Evolutionary conservation across 352 stramenopile genomes (phyloP).

Genomic region (Plasmopara halstedii): DNA sequence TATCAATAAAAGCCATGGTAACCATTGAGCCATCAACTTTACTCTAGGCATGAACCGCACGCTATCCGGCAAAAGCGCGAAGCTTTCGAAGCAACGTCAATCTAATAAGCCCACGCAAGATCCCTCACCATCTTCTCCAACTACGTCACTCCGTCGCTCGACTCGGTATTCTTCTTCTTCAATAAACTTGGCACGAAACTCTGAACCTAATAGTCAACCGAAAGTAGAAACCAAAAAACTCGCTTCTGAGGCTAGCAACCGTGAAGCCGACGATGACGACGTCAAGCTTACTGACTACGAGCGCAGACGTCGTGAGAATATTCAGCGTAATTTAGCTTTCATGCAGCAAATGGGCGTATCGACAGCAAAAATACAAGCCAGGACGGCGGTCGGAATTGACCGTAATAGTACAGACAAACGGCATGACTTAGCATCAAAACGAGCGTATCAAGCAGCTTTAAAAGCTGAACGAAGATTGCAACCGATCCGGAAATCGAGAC

Average conservation of each 20-base stretch:
- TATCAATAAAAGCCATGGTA: no score
- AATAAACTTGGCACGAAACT: conserved; percentile 8
- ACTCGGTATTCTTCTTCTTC: conserved; percentile 1
- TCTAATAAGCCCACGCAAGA: conserved; percentile 10
- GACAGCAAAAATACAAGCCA: conserved; percentile 58
- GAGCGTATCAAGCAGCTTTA: conserved; percentile 11
- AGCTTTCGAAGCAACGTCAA: no score
- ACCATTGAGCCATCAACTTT: no score
- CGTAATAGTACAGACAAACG: conserved; percentile 1
- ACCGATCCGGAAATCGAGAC: conserved; percentile 54
- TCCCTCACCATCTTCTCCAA: conserved; percentile 10
- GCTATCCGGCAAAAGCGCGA: no score
- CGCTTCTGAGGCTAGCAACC: conserved; percentile 1
- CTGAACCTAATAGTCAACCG: no score
- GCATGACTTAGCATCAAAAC: conserved; percentile 9
- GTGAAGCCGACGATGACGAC: conserved; percentile 5
- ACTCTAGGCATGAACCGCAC: no score
- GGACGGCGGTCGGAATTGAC: conserved; percentile 29
- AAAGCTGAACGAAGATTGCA: conserved; percentile 12
- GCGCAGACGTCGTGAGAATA: conserved; percentile 74
- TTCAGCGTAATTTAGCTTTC: conserved; percentile 77
- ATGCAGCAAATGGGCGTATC: conserved; percentile 80
- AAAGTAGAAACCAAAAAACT: conserved; percentile 1
- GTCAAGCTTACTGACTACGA: conserved; percentile 61
- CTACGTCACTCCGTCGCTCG: conserved; percentile 15